A percentile compares a stretch with the other conserved stretches of the same genome.
Evolutionary conservation across 768 basidiomycete genomes (phyloP).

Genomic region (Cystobasidium tubakii): DNA sequence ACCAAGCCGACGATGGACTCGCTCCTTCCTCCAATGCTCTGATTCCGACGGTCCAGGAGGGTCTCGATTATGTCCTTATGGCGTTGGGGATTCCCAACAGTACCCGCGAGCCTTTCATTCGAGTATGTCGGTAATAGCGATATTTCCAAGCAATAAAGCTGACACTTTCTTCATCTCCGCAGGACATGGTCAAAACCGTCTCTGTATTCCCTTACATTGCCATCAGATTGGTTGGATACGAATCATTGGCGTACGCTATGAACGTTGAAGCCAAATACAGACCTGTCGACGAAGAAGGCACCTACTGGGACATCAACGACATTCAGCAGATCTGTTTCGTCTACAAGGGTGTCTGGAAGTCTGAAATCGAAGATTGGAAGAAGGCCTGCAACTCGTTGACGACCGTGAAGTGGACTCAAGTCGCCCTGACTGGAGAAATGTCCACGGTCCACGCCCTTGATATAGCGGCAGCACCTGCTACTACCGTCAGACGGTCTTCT

Average conservation of each 20-base stretch:
- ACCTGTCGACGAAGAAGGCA: neutral
- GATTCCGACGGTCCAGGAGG: neutral
- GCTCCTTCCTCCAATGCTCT: neutral
- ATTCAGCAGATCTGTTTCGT: neutral
- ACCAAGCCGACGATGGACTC: neutral
- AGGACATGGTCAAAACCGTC: neutral
- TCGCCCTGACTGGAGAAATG: neutral
- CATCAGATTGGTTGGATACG: neutral
- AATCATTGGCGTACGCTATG: neutral
- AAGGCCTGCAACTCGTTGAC: neutral
- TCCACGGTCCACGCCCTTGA: neutral
- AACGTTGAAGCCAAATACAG: neutral
- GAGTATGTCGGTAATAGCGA: neutral
- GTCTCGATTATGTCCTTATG: neutral
- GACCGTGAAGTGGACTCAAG: neutral
- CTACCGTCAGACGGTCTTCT: too few species aligned
- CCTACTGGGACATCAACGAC: neutral
- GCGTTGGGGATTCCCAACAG: neutral
- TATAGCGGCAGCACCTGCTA: neutral
- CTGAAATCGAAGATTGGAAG: constrained; percentile 3
- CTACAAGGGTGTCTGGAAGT: constrained; percentile 5
- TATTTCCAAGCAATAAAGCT: neutral
- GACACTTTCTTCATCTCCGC: neutral
- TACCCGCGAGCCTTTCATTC: neutral
- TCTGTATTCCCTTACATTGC: neutral